phyloP scores from a whole-genome alignment of 129 eudicot species.

The Centella asiatica region DNA sequence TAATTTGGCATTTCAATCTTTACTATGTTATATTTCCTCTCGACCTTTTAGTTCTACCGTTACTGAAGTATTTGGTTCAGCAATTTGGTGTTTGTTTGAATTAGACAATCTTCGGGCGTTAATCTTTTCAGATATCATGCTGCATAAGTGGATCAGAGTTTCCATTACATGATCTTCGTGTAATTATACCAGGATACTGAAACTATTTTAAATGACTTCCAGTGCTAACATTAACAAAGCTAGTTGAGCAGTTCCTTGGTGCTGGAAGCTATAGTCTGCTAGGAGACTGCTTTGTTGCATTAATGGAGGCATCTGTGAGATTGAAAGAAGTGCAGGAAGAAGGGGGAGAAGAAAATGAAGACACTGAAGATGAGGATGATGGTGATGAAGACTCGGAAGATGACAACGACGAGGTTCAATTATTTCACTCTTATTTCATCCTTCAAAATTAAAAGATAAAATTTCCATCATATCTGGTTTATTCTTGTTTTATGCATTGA shows the following conservation, averaged over 20 bases:
- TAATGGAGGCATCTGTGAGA: conserved; percentile 53
- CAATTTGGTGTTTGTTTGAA: no score
- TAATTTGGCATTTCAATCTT: neutral
- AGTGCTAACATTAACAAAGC: conserved; percentile 52
- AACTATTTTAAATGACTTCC: conserved; percentile 11
- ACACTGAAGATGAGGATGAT: conserved; percentile 23
- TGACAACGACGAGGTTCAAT: conserved; percentile 31
- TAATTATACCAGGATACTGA: neutral
- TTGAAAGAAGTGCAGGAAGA: conserved; percentile 48
- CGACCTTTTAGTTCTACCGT: no score
- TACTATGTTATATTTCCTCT: neutral
- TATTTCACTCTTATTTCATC: conserved; percentile 5
- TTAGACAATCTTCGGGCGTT: no score
- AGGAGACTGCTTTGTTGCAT: conserved; percentile 47
- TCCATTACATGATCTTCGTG: neutral
- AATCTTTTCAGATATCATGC: neutral
- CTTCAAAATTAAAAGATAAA: no score
- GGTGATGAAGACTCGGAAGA: conserved; percentile 25
- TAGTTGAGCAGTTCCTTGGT: conserved; percentile 27
- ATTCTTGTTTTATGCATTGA: no score
- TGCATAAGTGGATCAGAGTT: neutral
- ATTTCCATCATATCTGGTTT: no score
- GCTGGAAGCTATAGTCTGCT: conserved; percentile 28
- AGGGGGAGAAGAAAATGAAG: conserved; percentile 35
- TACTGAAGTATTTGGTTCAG: no score